phyloP scores from a whole-genome alignment of 352 stramenopile genomes.

The Aphanomyces stellatus region DNA sequence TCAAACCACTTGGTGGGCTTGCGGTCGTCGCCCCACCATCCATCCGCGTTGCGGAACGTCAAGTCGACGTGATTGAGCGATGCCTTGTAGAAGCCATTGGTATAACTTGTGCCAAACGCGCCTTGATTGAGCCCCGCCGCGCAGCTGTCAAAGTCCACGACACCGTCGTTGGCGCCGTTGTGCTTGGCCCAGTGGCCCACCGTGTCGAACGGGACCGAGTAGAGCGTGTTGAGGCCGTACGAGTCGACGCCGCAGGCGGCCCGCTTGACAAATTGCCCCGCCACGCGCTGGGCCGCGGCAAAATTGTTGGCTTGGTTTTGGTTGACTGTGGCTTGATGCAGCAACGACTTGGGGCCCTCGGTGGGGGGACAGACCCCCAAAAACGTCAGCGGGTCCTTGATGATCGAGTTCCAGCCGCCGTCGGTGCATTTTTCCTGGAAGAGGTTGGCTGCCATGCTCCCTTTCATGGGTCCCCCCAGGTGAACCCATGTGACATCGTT shows the following conservation, averaged over 20 bases:
- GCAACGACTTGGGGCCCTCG: constrained; percentile 27
- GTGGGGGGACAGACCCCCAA: constrained; percentile 37
- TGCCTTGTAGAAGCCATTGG: constrained; percentile 40
- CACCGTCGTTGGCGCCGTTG: constrained; percentile 34
- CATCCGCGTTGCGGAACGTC: constrained; percentile 49
- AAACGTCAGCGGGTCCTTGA: constrained; percentile 25
- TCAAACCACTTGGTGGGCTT: constrained; percentile 69
- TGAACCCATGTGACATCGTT: constrained; percentile 26
- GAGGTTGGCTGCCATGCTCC: constrained; percentile 16
- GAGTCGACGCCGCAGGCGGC: constrained; percentile 37
- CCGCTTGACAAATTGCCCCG: constrained; percentile 29
- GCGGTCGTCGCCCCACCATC: constrained; percentile 33
- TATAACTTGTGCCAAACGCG: constrained; percentile 35
- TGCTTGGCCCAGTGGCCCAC: constrained; percentile 27
- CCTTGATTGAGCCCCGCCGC: constrained; percentile 26
- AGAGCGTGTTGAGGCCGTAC: constrained; percentile 30
- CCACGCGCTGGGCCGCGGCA: constrained; percentile 26
- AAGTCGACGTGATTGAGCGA: constrained; percentile 60
- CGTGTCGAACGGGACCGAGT: constrained; percentile 27
- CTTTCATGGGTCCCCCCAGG: constrained; percentile 25
- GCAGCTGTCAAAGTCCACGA: constrained; percentile 60
- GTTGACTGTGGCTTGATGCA: constrained; percentile 33
- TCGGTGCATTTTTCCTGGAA: constrained; percentile 3
- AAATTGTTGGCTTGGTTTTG: constrained; percentile 29
- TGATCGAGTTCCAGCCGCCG: constrained; percentile 18